Evolutionary conservation across 352 stramenopile species (phyloP), one percentile per base, ranked within the genome.

Genomic region (Pythium diclinum): DNA sequence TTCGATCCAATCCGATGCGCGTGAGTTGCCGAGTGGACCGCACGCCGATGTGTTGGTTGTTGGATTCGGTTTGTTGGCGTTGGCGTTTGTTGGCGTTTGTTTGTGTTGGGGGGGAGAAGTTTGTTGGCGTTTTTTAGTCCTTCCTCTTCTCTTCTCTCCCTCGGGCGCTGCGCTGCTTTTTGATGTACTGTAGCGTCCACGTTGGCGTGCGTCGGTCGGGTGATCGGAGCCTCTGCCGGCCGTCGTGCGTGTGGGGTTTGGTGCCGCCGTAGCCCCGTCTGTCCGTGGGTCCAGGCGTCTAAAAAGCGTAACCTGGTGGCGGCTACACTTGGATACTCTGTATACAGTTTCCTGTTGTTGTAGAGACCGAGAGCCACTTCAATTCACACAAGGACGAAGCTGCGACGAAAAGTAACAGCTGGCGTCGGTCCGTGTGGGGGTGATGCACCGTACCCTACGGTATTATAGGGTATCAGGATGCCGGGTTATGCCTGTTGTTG

Each of bases 251-350:
- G 19, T 51, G 44, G 44, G 44, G 44, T 51, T 51, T 23, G 40
- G 40, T 47, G 17, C 16, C 5, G 5, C 16, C 1, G n/a, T n/a
- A 19, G 44, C 44, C 44, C 44, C 44, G 44, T 51, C 44, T 51
- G 44, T 51, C 19, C 44, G 6, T 17, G 38, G 38, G 5, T 46
- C 38, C 9, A 46, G 38, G 17, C 6, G 16, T 47, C 14, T 23
- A 47, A 47, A 51, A 51, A 51, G 38, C n/a, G 44, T 51, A 51
- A 51, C 44, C 44, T 51, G 19, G n/a, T 51, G 44, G 30, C 44
- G 44, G 36, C 36, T 42, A 17, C 36, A 42, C 36, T 16, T 42
- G 36, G 36, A 42, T 42, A 19, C 36, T 42, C 36, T 30, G 14
- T 21, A 21, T 51, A 14, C 38, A 46, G 38, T 46, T 46, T 46